phyloP scores from a whole-genome alignment of 306 rosid species.

The Prunus kanzakura region DNA sequence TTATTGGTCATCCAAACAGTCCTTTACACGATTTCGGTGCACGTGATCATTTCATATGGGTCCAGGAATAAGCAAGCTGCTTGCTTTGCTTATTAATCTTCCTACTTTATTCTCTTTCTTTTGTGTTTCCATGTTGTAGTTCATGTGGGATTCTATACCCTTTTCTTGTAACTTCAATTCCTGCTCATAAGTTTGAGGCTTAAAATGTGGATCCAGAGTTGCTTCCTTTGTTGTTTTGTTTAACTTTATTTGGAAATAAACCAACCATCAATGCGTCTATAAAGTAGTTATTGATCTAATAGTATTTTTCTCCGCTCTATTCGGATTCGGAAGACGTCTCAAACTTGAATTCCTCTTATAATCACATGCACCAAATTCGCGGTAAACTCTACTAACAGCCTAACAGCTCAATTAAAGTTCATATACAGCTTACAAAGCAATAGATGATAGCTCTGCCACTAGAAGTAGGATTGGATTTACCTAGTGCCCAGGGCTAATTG shows the following conservation, averaged over 20 bases:
- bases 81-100: neutral
- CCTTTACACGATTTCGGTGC: conserved; percentile 8
- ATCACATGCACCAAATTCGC: too few relatives aligned
- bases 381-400: too few relatives aligned
- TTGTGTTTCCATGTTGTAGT: neutral
- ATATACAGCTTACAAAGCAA: too few relatives aligned
- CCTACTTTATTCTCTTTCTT: neutral
- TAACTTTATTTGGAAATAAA: neutral
- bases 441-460: too few relatives aligned
- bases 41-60: conserved; percentile 16
- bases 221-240: neutral
- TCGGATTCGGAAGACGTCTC: too few relatives aligned
- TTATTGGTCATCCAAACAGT: neutral
- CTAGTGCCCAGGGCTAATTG: too few relatives aligned
- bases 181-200: neutral
- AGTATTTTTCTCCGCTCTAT: too few relatives aligned
- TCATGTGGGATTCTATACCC: neutral
- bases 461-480: too few relatives aligned
- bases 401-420: too few relatives aligned
- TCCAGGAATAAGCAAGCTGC: neutral
- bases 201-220: neutral
- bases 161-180: neutral
- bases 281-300: too few relatives aligned
- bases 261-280: neutral
- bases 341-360: too few relatives aligned